Conservation (phyloP, 2,329 filamentous ascomycete genomes). For the Rhynchosporium secalis region DNA sequence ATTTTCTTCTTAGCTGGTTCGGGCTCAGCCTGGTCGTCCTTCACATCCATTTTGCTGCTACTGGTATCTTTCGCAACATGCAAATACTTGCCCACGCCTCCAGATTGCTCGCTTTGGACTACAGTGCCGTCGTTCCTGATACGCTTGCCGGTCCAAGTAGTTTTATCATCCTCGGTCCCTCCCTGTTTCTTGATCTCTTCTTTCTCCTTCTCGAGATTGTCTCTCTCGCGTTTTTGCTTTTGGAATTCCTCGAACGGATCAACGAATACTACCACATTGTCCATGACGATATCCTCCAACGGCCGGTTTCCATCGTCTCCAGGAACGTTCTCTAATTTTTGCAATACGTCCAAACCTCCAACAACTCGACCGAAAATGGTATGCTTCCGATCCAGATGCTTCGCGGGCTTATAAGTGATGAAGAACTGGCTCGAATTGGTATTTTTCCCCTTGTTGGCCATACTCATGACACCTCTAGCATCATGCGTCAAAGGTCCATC, state of each 20-base stretch:
- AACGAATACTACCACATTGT: conserved; percentile 81
- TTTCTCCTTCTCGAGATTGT: conserved; percentile 56
- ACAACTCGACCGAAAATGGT: conserved; percentile 93
- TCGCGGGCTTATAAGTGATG: conserved; percentile 80
- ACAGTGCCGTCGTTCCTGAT: conserved; percentile 68
- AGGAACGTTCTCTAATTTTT: conserved; percentile 73
- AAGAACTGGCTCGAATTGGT: conserved; percentile 97
- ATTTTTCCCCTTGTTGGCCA: conserved; percentile 99
- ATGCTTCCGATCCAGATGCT: conserved; percentile 91
- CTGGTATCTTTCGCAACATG: conserved; percentile 50
- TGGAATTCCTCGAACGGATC: conserved; percentile 96
- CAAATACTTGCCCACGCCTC: conserved; percentile 77
- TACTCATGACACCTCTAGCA: conserved; percentile 75
- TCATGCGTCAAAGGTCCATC: conserved; percentile 87
- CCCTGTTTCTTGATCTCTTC: conserved; percentile 64
- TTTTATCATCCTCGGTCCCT: conserved; percentile 81
- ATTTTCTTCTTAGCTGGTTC: conserved; percentile 80
- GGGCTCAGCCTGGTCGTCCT: conserved; percentile 62
- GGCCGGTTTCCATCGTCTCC: conserved; percentile 77
- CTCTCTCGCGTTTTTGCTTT: conserved; percentile 67
- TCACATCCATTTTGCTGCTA: conserved; percentile 50
- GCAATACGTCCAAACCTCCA: conserved; percentile 70
- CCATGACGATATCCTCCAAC: conserved; percentile 74
- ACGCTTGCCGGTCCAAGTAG: conserved; percentile 95
- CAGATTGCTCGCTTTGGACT: conserved; percentile 46